These are phyloP conservation scores for Durusdinium trenchii DNA, from an alignment of 73 alveolate genomes.

Conservation along the genomic window DNA sequence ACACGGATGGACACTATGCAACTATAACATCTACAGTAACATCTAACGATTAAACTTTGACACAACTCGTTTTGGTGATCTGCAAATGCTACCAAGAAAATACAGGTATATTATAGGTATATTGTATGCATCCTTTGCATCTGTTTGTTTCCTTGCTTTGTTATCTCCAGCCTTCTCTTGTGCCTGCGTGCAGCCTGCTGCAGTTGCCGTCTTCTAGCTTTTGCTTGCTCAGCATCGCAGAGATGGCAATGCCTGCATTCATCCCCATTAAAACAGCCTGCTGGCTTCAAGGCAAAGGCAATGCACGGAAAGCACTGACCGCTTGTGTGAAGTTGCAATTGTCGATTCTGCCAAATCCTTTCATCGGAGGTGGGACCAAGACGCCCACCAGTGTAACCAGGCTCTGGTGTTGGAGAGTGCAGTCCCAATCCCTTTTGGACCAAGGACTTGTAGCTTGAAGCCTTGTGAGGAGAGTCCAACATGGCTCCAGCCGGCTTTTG, in stretches of 20 bases:
- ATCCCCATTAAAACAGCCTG: slow-evolving; percentile 77
- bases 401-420: too few relatives aligned
- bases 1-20: too few relatives aligned
- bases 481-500: too few relatives aligned
- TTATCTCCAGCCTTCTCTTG: slow-evolving; percentile 32
- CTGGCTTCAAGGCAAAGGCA: slow-evolving; percentile 77
- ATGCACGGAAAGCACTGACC: slow-evolving; percentile 84
- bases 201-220: slow-evolving; percentile 68
- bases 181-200: slow-evolving; percentile 93
- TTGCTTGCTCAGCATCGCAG: slow-evolving; percentile 72
- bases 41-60: too few relatives aligned
- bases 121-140: neutral
- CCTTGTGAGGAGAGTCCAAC: too few relatives aligned
- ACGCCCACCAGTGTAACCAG: neutral
- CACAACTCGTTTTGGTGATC: too few relatives aligned
- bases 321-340: slow-evolving; percentile 26
- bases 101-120: neutral
- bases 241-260: slow-evolving; percentile 71
- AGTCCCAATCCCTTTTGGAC: too few relatives aligned
- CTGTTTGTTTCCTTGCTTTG: neutral
- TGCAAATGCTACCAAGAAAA: neutral
- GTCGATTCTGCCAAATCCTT: neutral
- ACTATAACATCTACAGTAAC: too few relatives aligned
- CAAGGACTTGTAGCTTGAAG: too few relatives aligned
- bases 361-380: neutral